Base-by-base conservation (phyloP, 2,329 filamentous ascomycete genomes). In the Xylaria sp. region DNA sequence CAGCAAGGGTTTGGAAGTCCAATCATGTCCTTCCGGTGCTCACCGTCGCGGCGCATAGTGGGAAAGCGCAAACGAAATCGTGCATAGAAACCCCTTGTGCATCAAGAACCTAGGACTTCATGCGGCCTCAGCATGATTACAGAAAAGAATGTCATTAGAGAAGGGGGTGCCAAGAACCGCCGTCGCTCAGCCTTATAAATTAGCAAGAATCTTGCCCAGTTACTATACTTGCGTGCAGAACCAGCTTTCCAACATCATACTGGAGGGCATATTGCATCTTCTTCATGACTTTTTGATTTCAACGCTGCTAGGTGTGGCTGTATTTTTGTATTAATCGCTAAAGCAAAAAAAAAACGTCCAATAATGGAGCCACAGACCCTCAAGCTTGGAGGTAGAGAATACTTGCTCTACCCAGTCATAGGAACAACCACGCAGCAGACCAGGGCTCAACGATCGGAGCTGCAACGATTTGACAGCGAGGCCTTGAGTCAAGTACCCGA, bases 341-440 rank as follows among this genome's bases (percentile, higher is more conserved):
- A 34, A 30, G 27, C 17, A 55, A n/a, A n/a, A n/a, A n/a, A n/a
- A n/a, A n/a, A n/a, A n/a, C n/a, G n/a, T 36, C 30, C 0, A 55
- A 14, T 55, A 12, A 54, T 36, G 17, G 24, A n/a, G 30, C 17
- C 51, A 2, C 51, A 55, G 21, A 55, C 27, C 1, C 27, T 55
- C 17, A 55, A 36, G 30, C 27, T 55, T 17, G 51, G 51, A 34
- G 51, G 19, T 11, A 55, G 7, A 12, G 51, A 55, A 36, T 55
- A 19, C 27, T 55, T 17, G 30, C 51, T 55, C 24, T 21, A 21
- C 30, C 51, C 51, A 36, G 51, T 55, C 30, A 36, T 14, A 12
- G 30, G 27, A 2, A 2, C 51, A 4, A 34, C 50, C 24, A 54
- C 27, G 27, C 30, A 36, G 27, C 30, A 34, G 27, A 32, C 5